Base-by-base conservation (phyloP, 176 grass and related monocot species). In the Triticum turgidum region DNA sequence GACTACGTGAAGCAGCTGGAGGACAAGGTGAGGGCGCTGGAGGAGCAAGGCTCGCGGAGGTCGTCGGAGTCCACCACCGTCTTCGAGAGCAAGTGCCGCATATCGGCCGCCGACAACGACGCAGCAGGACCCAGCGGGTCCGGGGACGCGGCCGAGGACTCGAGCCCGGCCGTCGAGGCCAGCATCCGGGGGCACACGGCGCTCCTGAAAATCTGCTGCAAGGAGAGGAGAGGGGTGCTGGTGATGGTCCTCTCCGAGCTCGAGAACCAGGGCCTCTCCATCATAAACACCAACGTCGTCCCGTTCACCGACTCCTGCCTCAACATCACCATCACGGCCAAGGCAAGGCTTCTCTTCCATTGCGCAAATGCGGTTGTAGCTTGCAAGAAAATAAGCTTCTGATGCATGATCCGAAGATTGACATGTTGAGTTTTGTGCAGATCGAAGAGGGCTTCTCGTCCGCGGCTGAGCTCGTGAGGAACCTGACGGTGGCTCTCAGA, bases 361-460 rank as follows among this genome's bases (percentile, higher is more conserved):
- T 44, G 14, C 25, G 35, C 25, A 5, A 61, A 25, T 47, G 38
- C 61, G 74, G 39, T 6, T 47, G 21, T 7, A 58, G 12, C 22
- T 22, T 62, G 12, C 49, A 52, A 52, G 49, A 52, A 51, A 51
- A 68, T 34, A 67, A 33, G 32, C 30, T 13, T 63, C 5, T 14
- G 45, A 34, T 21, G 2, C 6, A 39, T 56, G 11, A 51, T 79
- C 6, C 58, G 3, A 68, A 25, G 4, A 76, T 62, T 86, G 42
- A 79, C 4, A 12, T 22, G 2, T 78, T 73, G 0, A 4, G 2
- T 76, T 77, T 67, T 59, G 15, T 89, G 80, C 89, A 98, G 95
- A 89, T 89, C 56, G 95, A 93, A 49, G 91, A 89, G 62, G 93
- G 85, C 11, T 98, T 98, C 73, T 80, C 76, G 12, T 87, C 92